Conservation (phyloP, 2,329 filamentous ascomycete species). For the Nothopassalora personata region DNA sequence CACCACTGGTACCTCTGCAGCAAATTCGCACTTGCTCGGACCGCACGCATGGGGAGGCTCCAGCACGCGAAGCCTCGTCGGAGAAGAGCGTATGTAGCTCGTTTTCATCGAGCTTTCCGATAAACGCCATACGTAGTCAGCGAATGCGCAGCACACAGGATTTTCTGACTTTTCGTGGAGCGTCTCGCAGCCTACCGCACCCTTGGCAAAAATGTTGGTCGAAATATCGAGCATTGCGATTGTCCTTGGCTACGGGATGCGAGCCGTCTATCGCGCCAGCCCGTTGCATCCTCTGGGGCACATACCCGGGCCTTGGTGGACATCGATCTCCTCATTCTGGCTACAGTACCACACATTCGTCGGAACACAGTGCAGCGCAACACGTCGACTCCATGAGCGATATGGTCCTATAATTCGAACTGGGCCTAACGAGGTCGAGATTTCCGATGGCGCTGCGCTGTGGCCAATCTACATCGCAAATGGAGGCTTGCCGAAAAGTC, state of each 20-base stretch:
- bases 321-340: neutral
- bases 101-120: no score
- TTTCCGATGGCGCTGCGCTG: neutral
- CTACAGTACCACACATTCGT: neutral
- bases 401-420: neutral
- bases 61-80: no score
- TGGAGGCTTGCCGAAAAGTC: neutral
- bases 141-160: no score
- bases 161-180: no score
- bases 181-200: no score
- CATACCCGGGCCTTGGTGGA: neutral
- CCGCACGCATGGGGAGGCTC: no score
- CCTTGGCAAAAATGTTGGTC: no score
- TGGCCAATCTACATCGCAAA: conserved; percentile 1
- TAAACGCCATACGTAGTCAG: no score
- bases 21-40: no score
- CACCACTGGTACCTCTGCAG: no score
- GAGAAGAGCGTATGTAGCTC: no score
- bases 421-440: conserved; percentile 1
- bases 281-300: neutral
- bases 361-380: neutral
- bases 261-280: neutral
- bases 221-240: no score
- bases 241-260: neutral
- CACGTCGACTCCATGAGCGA: neutral